Base-by-base conservation (phyloP, 352 stramenopile genomes). In the Phytophthora chlamydospora region DNA sequence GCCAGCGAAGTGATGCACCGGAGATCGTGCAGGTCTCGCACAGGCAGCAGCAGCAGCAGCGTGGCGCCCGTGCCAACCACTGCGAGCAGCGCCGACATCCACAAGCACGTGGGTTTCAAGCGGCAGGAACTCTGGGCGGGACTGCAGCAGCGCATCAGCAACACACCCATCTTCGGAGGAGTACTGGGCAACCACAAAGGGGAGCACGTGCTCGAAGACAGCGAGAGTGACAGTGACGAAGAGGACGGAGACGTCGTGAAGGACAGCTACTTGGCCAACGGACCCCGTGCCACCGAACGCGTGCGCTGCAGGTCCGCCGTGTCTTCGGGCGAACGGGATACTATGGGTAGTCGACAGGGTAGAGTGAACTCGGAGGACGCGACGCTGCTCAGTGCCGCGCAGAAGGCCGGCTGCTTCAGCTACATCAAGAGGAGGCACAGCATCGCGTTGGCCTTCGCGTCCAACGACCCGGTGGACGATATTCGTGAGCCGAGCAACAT, bases 381-480 rank as follows among this genome's bases (percentile, higher is more conserved):
- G 21, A 57, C 50, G 38, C 51, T 68, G 53, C 69, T 91, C 7
- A 88, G 74, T 40, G 65, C 46, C 3, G 80, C 75, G n/a, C 83
- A 95, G 61, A 91, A 93, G 46, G 75, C 73, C n/a, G 83, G 83
- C 5, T 95, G 85, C 58, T 93, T 90, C 60, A 76, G 78, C 54
- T 92, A 95, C 73, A 95, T 95, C 43, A 87, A 91, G 51, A 68
- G 78, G 13, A 67, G 85, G 21, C 80, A 95, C 53, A 83, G 72
- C 49, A 83, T 89, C 36, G 85, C 85, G 2, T 60, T 91, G 24
- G 83, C 80, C 6, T 95, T 95, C 46, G 79, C 85, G 36, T 85
- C 82, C 9, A 46, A 71, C 33, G 44, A 70, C 31, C 36, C 44
- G 5, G 29, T 38, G 14, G 68, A 73, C 7, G 60, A 73, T 10